Base-by-base conservation (phyloP, 2,329 filamentous ascomycete genomes). In the Scytalidium sp. region DNA sequence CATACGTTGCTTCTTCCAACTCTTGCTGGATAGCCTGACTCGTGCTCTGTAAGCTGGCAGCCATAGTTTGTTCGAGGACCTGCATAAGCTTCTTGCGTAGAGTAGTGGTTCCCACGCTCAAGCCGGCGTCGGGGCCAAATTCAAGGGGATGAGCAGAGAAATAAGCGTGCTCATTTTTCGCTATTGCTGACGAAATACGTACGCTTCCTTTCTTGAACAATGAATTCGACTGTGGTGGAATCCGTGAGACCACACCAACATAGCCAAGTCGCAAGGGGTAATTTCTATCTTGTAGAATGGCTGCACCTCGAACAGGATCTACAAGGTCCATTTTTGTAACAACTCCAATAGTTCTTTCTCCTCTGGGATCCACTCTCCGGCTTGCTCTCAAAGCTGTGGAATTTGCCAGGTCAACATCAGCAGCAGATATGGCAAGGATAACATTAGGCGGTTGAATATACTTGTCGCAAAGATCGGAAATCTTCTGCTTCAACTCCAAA, bases 271-370 rank as follows among this genome's bases (percentile, higher is more conserved):
- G 82, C 23, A 99, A 76, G 39, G 94, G 93, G 64, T 99, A 99
- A 67, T 97, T 96, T 64, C 84, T 87, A 67, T 99, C 93, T 21
- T 79, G 85, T 19, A 99, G 75, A 25, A 99, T 90, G 29, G 82
- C 78, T 13, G 83, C 80, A 23, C 92, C 94, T 50, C 93, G 84
- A 7, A 76, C 74, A 3, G 94, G 80, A 59, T 97, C 93, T 7
- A 99, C 92, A 19, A 99, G 78, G 63, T 99, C 94, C 93, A 99
- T 97, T 73, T 99, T 99, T 3, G 94, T 99, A 40, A 99, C 86
- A n/a, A 99, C 94, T 41, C 94, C 94, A 64, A 99, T 99, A 0
- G 94, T 99, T 54, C 94, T 81, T 71, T 99, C 94, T 48, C 94
- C 94, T 53, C 94, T 80, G 1, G 94, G 94, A 63, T 99, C 94